phyloP scores from a whole-genome alignment of 805 yeast genomes.

The Candida verbasci region DNA sequence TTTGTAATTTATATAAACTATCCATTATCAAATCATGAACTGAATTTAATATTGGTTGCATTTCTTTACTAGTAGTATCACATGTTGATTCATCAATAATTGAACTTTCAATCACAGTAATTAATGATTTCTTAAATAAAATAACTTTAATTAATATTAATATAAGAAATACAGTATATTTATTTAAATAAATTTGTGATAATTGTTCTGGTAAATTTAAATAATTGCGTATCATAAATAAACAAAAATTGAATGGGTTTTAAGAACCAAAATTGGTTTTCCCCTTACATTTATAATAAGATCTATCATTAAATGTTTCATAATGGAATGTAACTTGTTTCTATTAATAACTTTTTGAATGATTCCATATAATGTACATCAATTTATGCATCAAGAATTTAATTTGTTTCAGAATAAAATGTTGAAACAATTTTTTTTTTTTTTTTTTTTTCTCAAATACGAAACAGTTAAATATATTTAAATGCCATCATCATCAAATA shows the following conservation, averaged over 20 bases:
- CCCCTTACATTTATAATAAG: slow-evolving; percentile 48
- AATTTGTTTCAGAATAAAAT: background rate
- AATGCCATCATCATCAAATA: background rate
- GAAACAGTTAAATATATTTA: background rate
- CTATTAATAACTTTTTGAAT: background rate
- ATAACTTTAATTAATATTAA: slow-evolving; percentile 57
- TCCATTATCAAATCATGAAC: slow-evolving; percentile 24
- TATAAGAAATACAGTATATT: slow-evolving; percentile 51
- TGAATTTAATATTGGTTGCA: slow-evolving; percentile 7
- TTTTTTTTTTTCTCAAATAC: background rate
- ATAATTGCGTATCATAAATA: slow-evolving; percentile 10
- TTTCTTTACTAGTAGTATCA: slow-evolving; percentile 6
- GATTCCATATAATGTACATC: too few relatives aligned
- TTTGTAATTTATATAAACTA: slow-evolving; percentile 44
- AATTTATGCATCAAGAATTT: too few relatives aligned
- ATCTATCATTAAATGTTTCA: slow-evolving; percentile 17
- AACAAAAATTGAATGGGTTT: too few relatives aligned
- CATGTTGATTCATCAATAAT: slow-evolving; percentile 25
- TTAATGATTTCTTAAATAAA: slow-evolving; percentile 46
- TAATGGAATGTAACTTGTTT: background rate
- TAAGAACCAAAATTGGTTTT: background rate
- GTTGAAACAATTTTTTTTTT: background rate
- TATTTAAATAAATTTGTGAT: slow-evolving; percentile 65
- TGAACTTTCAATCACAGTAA: slow-evolving; percentile 30
- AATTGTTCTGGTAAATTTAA: slow-evolving; percentile 49